Percentiles rank a stretch among this genome's conserved stretches.
phyloP scores from a whole-genome alignment of 352 stramenopile genomes.

The Globisporangium yorkense region DNA sequence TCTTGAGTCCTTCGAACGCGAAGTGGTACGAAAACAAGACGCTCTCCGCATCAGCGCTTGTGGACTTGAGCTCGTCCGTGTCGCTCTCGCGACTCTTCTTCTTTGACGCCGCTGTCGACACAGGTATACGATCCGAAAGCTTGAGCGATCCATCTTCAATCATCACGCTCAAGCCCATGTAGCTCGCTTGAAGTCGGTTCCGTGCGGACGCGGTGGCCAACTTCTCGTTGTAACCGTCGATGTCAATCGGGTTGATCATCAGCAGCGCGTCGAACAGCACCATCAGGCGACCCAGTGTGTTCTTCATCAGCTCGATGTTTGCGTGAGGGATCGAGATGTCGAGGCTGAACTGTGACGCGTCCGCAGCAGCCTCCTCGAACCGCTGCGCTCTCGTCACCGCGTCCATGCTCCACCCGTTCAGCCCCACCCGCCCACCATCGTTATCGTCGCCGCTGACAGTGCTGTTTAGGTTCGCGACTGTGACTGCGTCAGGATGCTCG shows the following conservation, averaged over 20 bases:
- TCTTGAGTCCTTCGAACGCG: conserved; percentile 61
- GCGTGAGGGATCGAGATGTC: conserved; percentile 55
- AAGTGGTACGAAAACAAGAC: conserved; percentile 66
- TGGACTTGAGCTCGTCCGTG: conserved; percentile 3
- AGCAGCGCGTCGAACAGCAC: conserved; percentile 79
- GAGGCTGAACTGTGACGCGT: conserved; percentile 50
- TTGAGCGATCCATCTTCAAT: conserved; percentile 55
- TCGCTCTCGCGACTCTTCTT: conserved; percentile 4
- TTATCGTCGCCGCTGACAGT: conserved; percentile 70
- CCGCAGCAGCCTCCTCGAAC: conserved; percentile 52
- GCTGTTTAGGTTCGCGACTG: conserved; percentile 20
- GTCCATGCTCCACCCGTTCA: conserved; percentile 80
- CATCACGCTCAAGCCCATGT: conserved; percentile 67
- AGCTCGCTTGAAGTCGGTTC: conserved; percentile 59
- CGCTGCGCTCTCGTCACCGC: conserved; percentile 48
- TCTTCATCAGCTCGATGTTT: conserved; percentile 52
- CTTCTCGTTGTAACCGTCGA: conserved; percentile 76
- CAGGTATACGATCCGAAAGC: conserved; percentile 43
- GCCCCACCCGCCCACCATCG: conserved; percentile 64
- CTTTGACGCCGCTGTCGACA: conserved; percentile 2
- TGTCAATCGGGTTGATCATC: conserved; percentile 85
- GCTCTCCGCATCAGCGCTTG: neutral
- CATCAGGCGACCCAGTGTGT: conserved; percentile 72
- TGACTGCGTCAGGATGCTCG: conserved; percentile 38
- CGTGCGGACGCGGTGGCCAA: conserved; percentile 40